Evolutionary conservation across 305 asterid species (phyloP), one percentile per base, ranked within the genome.

Genomic region (Fraxinus xanthoxyloides): DNA sequence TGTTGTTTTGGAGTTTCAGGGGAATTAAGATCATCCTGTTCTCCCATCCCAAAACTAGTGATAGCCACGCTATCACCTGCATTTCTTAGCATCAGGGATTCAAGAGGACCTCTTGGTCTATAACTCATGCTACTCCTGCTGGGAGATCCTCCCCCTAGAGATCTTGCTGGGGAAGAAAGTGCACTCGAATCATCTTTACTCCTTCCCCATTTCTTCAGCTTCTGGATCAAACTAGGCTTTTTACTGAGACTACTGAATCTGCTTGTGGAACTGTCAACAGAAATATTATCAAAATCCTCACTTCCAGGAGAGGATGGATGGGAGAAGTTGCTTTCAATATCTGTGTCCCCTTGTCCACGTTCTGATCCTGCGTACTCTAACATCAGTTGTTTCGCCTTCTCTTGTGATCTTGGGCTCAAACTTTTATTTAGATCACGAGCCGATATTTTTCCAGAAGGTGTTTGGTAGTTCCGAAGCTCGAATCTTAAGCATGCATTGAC

Each of bases 331-430:
- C 98, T 97, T 77, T 93, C 99, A 48, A 91, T 80, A 86, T 96
- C 99, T 0, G 99, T 94, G 85, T 96, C 99, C 7, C 97, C 99
- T 84, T 93, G 97, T 30, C 98, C 99, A 48, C 99, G 97, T 85
- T 96, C 99, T 17, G 99, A 96, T 78, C 96, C 98, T 48, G 99
- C 98, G 31, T 92, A 97, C 82, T 97, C 99, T 77, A 93, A 77
- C 97, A 97, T 91, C 30, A 97, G 90, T 82, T 92, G 96, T 85
- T 97, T 97, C 7, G 99, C 99, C 88, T 79, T 91, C 80, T 92
- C 97, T 77, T 88, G 99, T 32, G 98, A 94, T 84, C 85, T 92
- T 1, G 99, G 99, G 89, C 99, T 97, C 86, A 97, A 84, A 78
- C 84, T 97, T 84, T 92, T 92, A 36, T 79, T 97, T 10, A 97